Evolutionary conservation across 371 early-diverging fungal species (phyloP).

Genomic region (Apophysomyces ossiformis): DNA sequence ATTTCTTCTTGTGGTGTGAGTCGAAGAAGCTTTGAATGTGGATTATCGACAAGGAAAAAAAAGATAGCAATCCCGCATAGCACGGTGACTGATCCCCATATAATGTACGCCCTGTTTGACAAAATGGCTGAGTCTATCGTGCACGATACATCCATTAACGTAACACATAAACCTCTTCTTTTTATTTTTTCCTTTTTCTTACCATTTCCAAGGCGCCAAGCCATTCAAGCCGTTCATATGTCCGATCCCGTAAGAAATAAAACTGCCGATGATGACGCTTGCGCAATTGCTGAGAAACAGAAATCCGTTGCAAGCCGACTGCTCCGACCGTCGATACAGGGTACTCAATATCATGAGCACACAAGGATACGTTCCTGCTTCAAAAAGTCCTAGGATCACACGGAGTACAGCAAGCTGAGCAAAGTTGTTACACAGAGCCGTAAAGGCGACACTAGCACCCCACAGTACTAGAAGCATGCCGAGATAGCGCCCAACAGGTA

Average conservation of each 20-base stretch:
- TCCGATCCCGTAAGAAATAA: slow-evolving; percentile 37
- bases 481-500: slow-evolving; percentile 36
- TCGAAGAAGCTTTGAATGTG: slow-evolving; percentile 25
- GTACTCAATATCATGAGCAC: slow-evolving; percentile 40
- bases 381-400: slow-evolving; percentile 42
- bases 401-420: slow-evolving; percentile 35
- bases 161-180: background rate
- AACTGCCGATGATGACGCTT: slow-evolving; percentile 26
- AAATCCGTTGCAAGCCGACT: slow-evolving; percentile 32
- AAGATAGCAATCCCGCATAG: slow-evolving; percentile 33
- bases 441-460: slow-evolving; percentile 31
- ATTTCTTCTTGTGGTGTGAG: slow-evolving; percentile 36
- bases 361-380: slow-evolving; percentile 37
- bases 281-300: slow-evolving; percentile 38
- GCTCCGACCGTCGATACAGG: slow-evolving; percentile 41
- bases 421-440: slow-evolving; percentile 30
- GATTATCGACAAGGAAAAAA: slow-evolving; percentile 38
- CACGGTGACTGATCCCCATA: slow-evolving; percentile 40
- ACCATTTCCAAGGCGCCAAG: slow-evolving; percentile 35
- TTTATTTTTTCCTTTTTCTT: background rate
- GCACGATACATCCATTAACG: background rate
- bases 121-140: slow-evolving; percentile 1
- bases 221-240: slow-evolving; percentile 23
- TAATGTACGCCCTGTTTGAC: slow-evolving; percentile 37
- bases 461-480: slow-evolving; percentile 31